Evolutionary conservation across 2,329 filamentous ascomycete species (phyloP), one percentile per base, ranked within the genome.

Genomic region (Drechslerella dactyloides): DNA sequence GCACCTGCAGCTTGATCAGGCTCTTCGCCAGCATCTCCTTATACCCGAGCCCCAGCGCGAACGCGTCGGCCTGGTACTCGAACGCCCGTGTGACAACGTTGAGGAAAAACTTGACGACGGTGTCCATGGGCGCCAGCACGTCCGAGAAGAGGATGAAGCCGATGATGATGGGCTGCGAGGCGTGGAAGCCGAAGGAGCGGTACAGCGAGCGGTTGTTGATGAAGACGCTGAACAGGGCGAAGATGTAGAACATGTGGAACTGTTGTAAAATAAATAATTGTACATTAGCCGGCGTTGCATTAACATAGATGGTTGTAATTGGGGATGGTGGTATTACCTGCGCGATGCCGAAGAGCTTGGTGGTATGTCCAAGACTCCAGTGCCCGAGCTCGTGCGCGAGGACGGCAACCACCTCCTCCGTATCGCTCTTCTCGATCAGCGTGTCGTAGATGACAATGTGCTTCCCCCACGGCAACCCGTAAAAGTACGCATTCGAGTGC

Each of bases 361-460:
- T 96, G 10, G 94, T 97, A 83, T 99, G 94, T 73, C 91, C 92
- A 76, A 96, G 86, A 77, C 89, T 93, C 94, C 94, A 99, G 83
- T 99, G 94, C 57, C 94, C 94, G 53, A 99, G 86, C 81, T 99
- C 94, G 79, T 99, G 94, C 37, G 91, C 93, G 60, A 99, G 83
- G 59, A 99, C 93, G 75, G 94, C 93, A 69, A 96, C 91, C 44
- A 99, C 93, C 81, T 99, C 94, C 74, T 93, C 87, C 1, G 70
- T 69, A 30, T 73, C 74, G 79, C 90, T 94, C 86, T 97, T 96
- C 81, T 97, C 93, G 74, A 99, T 92, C 74, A 99, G 82, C 3
- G 96, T 99, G 79, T 99, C 94, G 80, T 96, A 99, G 78, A 99
- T 96, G 78, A 99, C 94, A 83, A 99, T 99, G 83, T 97, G 96